Base-by-base conservation (phyloP, 495 filamentous ascomycete genomes). In the Extremus antarcticus region DNA sequence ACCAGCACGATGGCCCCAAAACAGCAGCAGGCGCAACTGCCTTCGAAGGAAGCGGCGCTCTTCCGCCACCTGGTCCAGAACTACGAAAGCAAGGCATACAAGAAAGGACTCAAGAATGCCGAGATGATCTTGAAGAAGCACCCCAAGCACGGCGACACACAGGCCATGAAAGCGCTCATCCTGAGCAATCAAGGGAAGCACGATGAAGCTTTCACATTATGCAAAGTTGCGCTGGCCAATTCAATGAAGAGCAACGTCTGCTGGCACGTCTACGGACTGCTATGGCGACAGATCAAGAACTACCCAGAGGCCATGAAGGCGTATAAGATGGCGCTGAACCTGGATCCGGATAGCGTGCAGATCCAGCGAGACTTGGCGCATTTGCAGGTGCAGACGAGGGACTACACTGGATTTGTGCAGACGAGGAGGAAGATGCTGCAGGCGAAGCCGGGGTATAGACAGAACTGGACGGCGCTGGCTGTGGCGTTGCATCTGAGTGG, bases 171-270 rank as follows among this genome's bases (percentile, higher is more conserved):
- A 74, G 94, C 90, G 50, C 77, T 99, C 40, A 95, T 96, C 58
- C 86, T 94, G 72, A 97, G 94, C 68, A 82, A 84, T 40, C 81
- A 87, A 66, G 89, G 90, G 54, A 88, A 94, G 71, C 78, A 82
- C 19, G 86, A 95, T 45, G 92, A 99, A 74, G 92, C 92, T 0
- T 97, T 97, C 67, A 80, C 79, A 25, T 77, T 99, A 51, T 91
- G 86, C 58, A 97, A 95, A 73, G 78, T 86, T 53, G 92, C 92
- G 46, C 75, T 99, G 43, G 86, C 81, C 47, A 86, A 90, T 58
- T 90, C 96, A 63, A 96, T 97, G 90, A 95, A 90, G 72, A 95
- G 90, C 58, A 94, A 97, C 70, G 89, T 97, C 61, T 96, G 90
- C 74, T 99, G 92, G 92, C 92, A 99, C 70, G 94, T 99, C 38